phyloP scores from a whole-genome alignment of 345 rosid species.

The Zanthoxylum bungeanum region DNA sequence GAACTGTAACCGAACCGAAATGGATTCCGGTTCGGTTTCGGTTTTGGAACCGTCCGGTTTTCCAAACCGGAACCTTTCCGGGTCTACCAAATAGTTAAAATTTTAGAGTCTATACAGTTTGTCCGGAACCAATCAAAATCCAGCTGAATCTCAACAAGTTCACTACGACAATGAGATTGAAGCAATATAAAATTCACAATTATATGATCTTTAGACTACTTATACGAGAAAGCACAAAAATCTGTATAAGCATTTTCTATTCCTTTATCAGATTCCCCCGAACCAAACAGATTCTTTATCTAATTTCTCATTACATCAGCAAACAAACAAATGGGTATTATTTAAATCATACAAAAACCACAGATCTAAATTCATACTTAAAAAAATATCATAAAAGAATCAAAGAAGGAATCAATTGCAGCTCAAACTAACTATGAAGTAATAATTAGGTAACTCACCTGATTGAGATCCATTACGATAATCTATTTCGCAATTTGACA shows the following conservation, averaged over 20 bases:
- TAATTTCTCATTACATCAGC: neutral
- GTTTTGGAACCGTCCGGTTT: no score
- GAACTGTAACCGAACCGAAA: no score
- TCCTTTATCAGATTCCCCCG: neutral
- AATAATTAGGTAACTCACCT: constrained; percentile 23
- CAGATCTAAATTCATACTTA: constrained; percentile 6
- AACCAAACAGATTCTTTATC: neutral
- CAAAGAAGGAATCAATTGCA: neutral
- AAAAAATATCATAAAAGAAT: neutral
- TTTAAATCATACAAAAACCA: neutral
- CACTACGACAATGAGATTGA: neutral
- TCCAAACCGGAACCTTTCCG: no score
- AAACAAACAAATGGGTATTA: constrained; percentile 2
- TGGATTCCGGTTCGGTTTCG: no score
- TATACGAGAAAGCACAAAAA: neutral
- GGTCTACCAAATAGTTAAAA: no score
- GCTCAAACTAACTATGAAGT: neutral
- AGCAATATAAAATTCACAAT: neutral
- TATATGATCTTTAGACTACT: neutral
- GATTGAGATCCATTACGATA: constrained; percentile 38
- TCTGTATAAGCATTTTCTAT: neutral
- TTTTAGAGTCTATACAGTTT: neutral
- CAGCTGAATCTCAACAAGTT: neutral
- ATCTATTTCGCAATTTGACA: neutral
- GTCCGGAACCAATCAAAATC: neutral